Base-by-base conservation (phyloP, 164 flowering plant genomes). In the Annona cherimola region DNA sequence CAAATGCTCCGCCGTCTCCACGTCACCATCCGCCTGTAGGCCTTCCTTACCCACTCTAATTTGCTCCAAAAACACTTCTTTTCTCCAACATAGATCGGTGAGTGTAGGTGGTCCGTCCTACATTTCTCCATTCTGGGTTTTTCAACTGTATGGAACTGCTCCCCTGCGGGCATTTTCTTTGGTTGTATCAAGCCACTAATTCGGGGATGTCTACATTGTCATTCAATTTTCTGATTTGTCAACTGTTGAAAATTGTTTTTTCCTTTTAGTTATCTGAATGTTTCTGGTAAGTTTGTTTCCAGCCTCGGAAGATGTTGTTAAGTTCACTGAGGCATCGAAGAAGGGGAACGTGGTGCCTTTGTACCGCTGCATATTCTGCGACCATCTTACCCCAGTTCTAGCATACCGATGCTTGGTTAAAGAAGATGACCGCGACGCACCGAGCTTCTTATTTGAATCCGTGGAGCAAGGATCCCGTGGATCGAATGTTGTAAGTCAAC, bases 391-490 rank as follows among this genome's bases (percentile, higher is more conserved):
- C 16, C 97, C 98, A 1, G 86, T 91, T 44, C 82, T 87, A 2
- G 98, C 98, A 9, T 94, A 90, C 46, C 91, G 98, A 20, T 92
- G 96, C 78, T 76, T 94, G 77, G 94, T 91, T 42, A 85, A 84
- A 57, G 96, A 91, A 75, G 96, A 88, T 66, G 93, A 94, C 72
- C 67, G 85, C 4, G 96, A 91, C 26, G 86, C 92, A 12, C 96
- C 97, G 1, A 94, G 98, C 69, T 94, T 93, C 78, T 76, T 90
- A 57, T 93, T 83, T 20, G 96, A 91, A 78, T 86, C 98, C 0
- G 94, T 91, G 19, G 93, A 91, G 80, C 93, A 93, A 35, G 90
- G 89, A 50, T 68, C 70, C 18, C 68, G 71, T 11, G 79, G 50
- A 66, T 84, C 93, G 5, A 88, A 76, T 72, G 85, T 84, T 61